Percentiles rank a stretch among this genome's conserved stretches.
These are phyloP conservation scores for Chlamydomonas incerta DNA, from an alignment of 139 green algal species.

Conservation along the genomic window DNA sequence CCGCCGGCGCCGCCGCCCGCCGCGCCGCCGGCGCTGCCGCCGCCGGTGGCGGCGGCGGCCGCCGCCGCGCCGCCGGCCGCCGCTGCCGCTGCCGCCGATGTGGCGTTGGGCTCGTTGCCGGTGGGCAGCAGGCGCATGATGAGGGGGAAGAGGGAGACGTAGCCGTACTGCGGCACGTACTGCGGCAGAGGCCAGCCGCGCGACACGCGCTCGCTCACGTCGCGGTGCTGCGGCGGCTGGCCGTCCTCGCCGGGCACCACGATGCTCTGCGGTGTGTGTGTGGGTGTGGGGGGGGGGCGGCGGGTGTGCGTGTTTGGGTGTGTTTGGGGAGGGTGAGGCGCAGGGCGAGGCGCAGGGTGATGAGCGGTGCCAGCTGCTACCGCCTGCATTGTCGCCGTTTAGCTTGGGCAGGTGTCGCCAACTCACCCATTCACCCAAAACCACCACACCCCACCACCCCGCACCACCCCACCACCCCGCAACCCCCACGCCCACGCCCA, in stretches of 20 bases:
- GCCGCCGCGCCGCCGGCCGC: neutral
- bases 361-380: too few relatives aligned
- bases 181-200: constrained; percentile 51
- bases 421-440: too few relatives aligned
- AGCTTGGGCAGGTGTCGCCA: too few relatives aligned
- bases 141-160: constrained; percentile 94
- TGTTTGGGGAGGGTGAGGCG: too few relatives aligned
- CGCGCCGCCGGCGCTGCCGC: neutral
- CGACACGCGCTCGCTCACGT: constrained; percentile 39
- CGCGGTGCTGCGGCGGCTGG: neutral
- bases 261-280: constrained; percentile 1
- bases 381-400: too few relatives aligned
- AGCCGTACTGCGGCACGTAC: constrained; percentile 89
- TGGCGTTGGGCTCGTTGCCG: neutral
- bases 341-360: too few relatives aligned
- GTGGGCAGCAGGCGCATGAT: constrained; percentile 86
- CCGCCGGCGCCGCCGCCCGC: too few relatives aligned
- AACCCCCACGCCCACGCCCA: too few relatives aligned
- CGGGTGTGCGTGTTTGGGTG: too few relatives aligned
- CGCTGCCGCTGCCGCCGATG: neutral
- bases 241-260: neutral
- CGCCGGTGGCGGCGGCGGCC: neutral
- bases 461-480: too few relatives aligned
- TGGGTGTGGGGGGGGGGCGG: too few relatives aligned
- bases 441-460: too few relatives aligned